These are phyloP conservation scores for Coniferiporia sulphurascens DNA, from an alignment of 1,284 basidiomycete genomes.

Conservation along the genomic window DNA sequence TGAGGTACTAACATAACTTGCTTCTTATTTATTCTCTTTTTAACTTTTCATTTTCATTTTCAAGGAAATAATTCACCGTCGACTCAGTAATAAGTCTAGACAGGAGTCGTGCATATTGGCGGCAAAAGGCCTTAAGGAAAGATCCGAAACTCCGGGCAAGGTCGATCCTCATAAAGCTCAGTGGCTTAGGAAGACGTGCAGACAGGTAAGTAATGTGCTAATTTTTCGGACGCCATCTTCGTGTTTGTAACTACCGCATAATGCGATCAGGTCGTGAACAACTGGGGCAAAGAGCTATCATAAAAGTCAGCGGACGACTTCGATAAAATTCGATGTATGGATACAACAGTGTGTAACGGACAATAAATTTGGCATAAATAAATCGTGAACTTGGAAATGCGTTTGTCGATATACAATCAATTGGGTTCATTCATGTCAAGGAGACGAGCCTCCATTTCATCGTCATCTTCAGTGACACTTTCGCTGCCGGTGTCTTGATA, in stretches of 20 bases:
- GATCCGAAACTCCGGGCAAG: conserved; percentile 27
- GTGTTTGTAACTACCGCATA: neutral
- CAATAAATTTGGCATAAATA: conserved; percentile 2
- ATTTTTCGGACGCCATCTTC: neutral
- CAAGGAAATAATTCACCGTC: conserved; percentile 37
- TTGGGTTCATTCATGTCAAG: conserved; percentile 8
- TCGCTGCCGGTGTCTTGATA: conserved; percentile 50
- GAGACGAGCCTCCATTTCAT: conserved; percentile 44
- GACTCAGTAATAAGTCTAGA: conserved; percentile 43
- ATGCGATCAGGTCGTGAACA: conserved; percentile 9
- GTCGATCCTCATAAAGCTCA: conserved; percentile 30
- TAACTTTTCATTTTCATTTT: neutral
- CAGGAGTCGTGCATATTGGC: conserved; percentile 51
- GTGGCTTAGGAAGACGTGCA: conserved; percentile 42
- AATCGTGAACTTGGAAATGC: neutral
- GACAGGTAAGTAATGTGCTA: conserved; percentile 8
- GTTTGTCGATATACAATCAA: conserved; percentile 23
- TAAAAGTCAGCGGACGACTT: neutral
- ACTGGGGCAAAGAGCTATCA: conserved; percentile 5
- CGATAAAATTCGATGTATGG: neutral
- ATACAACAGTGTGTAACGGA: conserved; percentile 4
- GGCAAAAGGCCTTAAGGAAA: conserved; percentile 38
- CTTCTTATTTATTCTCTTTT: neutral
- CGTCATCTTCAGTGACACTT: conserved; percentile 35
- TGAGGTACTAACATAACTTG: conserved; percentile 1